Evolutionary conservation across 2,329 filamentous ascomycete genomes (phyloP).

Genomic region (Diplodia sapinea): DNA sequence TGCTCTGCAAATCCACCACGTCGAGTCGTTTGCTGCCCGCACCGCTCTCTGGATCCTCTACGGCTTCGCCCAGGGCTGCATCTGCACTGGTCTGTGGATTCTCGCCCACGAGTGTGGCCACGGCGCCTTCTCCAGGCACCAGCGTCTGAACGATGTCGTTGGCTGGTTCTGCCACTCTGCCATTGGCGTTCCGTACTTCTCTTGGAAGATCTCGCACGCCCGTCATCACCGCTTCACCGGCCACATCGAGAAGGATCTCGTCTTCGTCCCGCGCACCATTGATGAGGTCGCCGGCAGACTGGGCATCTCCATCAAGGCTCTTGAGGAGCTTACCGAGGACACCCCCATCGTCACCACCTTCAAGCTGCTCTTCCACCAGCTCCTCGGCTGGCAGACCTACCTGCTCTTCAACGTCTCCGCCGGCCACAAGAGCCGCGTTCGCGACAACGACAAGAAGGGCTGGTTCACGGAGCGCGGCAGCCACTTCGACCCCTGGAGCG

Average conservation of each 20-base stretch:
- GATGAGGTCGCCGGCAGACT: conserved; percentile 31
- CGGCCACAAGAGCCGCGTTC: conserved; percentile 28
- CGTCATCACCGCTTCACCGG: conserved; percentile 73
- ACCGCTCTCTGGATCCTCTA: conserved; percentile 63
- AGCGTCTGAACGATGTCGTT: conserved; percentile 63
- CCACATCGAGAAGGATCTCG: conserved; percentile 69
- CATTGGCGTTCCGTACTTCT: conserved; percentile 73
- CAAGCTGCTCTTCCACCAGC: conserved; percentile 65
- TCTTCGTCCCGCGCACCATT: conserved; percentile 43
- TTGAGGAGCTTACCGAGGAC: conserved; percentile 60
- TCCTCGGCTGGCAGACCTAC: conserved; percentile 69
- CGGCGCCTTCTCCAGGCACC: conserved; percentile 67
- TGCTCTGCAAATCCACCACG: conserved; percentile 59
- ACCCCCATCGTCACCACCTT: conserved; percentile 63
- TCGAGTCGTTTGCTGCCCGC: conserved; percentile 55
- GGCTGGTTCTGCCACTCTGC: conserved; percentile 71
- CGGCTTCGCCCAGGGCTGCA: conserved; percentile 67
- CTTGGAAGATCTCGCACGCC: conserved; percentile 73
- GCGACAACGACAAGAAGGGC: conserved; percentile 27
- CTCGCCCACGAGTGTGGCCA: conserved; percentile 75
- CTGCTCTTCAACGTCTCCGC: conserved; percentile 60
- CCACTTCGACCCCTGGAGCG: conserved; percentile 68
- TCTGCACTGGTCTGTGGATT: conserved; percentile 73
- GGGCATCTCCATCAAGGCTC: conserved; percentile 36
- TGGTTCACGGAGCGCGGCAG: conserved; percentile 34